These are phyloP conservation scores for Pisolithus orientalis DNA, from an alignment of 768 basidiomycete genomes.

Conservation along the genomic window DNA sequence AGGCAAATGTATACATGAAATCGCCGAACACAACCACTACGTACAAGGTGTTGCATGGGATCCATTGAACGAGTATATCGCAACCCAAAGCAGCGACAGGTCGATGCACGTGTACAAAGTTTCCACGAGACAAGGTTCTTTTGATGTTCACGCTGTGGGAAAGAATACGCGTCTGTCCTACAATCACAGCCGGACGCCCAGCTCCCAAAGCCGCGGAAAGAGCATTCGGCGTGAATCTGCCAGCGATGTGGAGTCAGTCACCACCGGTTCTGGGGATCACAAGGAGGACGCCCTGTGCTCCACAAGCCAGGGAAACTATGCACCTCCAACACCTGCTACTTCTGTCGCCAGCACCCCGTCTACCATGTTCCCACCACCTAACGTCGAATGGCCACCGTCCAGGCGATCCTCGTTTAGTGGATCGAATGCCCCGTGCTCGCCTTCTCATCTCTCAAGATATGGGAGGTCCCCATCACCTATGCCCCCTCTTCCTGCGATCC, in stretches of 20 bases:
- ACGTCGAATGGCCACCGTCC: constrained; percentile 60
- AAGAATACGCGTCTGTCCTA: constrained; percentile 73
- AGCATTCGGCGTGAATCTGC: constrained; percentile 66
- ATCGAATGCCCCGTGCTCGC: constrained; percentile 75
- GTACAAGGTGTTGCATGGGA: constrained; percentile 99
- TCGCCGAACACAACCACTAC: constrained; percentile 92
- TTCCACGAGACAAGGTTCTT: constrained; percentile 66
- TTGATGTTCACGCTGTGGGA: constrained; percentile 88
- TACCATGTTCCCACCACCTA: constrained; percentile 36
- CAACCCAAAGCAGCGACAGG: constrained; percentile 94
- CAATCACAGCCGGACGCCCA: constrained; percentile 67
- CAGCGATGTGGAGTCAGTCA: constrained; percentile 69
- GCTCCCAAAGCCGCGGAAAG: constrained; percentile 52
- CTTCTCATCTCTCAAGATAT: constrained; percentile 56
- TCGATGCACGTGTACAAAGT: constrained; percentile 94
- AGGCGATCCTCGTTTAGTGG: constrained; percentile 65
- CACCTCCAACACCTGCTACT: constrained; percentile 58
- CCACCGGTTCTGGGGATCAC: constrained; percentile 48
- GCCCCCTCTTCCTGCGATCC: constrained; percentile 91
- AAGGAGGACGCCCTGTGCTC: constrained; percentile 34
- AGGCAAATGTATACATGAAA: constrained; percentile 86
- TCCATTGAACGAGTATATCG: constrained; percentile 93
- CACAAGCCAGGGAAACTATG: constrained; percentile 25
- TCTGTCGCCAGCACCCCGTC: constrained; percentile 67
- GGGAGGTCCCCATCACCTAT: constrained; percentile 85